phyloP scores from a whole-genome alignment of 139 green algal species.

The Astrephomene gubernaculifera region DNA sequence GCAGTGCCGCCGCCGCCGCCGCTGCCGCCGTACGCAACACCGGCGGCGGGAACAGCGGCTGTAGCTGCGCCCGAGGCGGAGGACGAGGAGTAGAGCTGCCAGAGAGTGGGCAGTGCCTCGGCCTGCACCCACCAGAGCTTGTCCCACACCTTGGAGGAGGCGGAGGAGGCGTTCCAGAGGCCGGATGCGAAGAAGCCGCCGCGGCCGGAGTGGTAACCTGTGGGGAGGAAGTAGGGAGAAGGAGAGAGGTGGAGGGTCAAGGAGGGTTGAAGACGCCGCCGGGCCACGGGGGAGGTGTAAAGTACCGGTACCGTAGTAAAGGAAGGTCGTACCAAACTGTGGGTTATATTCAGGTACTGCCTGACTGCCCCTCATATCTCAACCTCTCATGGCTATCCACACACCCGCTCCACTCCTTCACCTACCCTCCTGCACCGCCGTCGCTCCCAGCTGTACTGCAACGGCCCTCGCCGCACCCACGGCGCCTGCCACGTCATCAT shows the following conservation, averaged over 20 bases:
- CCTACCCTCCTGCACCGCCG: constrained; percentile 5
- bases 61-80: background rate
- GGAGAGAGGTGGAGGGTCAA: too few species aligned
- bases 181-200: constrained; percentile 18
- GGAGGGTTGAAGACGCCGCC: too few species aligned
- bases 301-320: too few species aligned
- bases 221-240: background rate
- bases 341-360: too few species aligned
- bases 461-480: too few species aligned
- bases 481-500: background rate
- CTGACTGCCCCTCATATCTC: too few species aligned
- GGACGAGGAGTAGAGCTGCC: constrained; percentile 12
- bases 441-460: background rate
- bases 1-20: background rate
- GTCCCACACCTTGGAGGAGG: constrained; percentile 7
- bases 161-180: background rate
- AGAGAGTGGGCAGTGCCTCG: constrained; percentile 24
- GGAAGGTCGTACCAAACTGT: too few species aligned
- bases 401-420: background rate
- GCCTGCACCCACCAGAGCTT: constrained; percentile 29
- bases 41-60: background rate
- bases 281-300: too few species aligned
- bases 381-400: too few species aligned
- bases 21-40: background rate
- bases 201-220: constrained; percentile 16